Conservation (phyloP, 345 rosid genomes). For the Boechera retrofracta region DNA sequence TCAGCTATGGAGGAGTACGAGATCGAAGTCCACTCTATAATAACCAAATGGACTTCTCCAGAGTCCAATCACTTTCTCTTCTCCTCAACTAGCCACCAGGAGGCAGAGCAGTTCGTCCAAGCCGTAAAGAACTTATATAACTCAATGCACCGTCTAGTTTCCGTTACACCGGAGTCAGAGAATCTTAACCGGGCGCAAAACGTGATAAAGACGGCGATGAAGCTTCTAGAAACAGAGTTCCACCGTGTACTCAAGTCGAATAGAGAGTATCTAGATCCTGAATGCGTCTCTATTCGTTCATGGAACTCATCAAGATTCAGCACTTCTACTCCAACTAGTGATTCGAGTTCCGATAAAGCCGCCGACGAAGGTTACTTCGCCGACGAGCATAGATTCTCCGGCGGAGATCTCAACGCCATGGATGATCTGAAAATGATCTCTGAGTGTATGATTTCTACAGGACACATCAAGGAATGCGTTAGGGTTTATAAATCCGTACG, state of each 20-base stretch:
- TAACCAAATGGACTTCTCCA: conserved; percentile 52
- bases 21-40: conserved; percentile 46
- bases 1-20: conserved; percentile 59
- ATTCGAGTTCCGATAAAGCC: conserved; percentile 30
- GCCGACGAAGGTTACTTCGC: conserved; percentile 3
- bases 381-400: conserved; percentile 48
- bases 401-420: conserved; percentile 52
- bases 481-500: conserved; percentile 58
- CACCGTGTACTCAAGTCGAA: conserved; percentile 58
- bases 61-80: conserved; percentile 45
- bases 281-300: conserved; percentile 64
- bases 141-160: conserved; percentile 54
- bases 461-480: conserved; percentile 78
- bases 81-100: conserved; percentile 42
- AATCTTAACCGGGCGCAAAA: conserved; percentile 53
- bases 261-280: conserved; percentile 65
- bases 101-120: conserved; percentile 58
- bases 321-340: conserved; percentile 40
- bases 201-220: conserved; percentile 68
- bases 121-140: conserved; percentile 54
- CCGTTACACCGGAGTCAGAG: conserved; percentile 46
- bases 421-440: conserved; percentile 70
- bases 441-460: conserved; percentile 82
- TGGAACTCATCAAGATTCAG: conserved; percentile 55
- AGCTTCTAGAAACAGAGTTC: conserved; percentile 68